Percentiles rank a stretch among this genome's conserved stretches.
Evolutionary conservation across 331 rosid species (phyloP).

Genomic region (Pyracantha coccinea): DNA sequence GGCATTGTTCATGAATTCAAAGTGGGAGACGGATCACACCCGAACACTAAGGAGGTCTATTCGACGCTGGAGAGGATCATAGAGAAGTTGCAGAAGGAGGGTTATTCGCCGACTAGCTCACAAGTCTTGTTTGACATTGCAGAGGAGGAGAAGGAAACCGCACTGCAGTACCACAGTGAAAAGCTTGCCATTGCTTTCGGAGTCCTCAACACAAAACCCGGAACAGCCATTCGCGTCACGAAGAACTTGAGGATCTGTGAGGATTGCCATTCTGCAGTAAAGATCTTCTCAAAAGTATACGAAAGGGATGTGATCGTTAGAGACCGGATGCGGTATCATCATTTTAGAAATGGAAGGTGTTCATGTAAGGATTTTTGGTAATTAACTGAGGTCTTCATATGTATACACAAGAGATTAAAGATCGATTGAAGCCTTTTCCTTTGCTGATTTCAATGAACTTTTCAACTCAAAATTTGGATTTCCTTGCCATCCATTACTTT

Average conservation of each 20-base stretch:
- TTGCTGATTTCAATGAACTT: too few relatives aligned
- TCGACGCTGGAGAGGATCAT: conserved; percentile 24
- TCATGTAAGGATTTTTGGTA: conserved; percentile 58
- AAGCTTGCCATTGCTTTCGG: conserved; percentile 62
- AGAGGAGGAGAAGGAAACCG: conserved; percentile 61
- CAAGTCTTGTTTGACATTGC: conserved; percentile 36
- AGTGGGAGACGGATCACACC: conserved; percentile 49
- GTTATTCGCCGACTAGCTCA: conserved; percentile 40
- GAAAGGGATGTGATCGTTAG: conserved; percentile 39
- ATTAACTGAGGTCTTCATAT: neutral
- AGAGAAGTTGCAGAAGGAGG: conserved; percentile 36
- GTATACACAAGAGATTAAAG: neutral
- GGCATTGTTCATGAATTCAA: conserved; percentile 50
- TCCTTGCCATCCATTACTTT: too few relatives aligned
- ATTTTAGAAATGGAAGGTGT: conserved; percentile 45
- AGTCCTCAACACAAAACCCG: conserved; percentile 36
- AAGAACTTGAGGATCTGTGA: conserved; percentile 60
- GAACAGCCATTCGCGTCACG: conserved; percentile 38
- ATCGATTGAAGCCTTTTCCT: too few relatives aligned
- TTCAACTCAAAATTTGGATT: too few relatives aligned
- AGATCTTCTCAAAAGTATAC: conserved; percentile 38
- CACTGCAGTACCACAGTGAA: conserved; percentile 40
- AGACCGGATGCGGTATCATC: conserved; percentile 55
- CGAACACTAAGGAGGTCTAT: conserved; percentile 35
- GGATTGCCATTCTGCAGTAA: conserved; percentile 53